Evolutionary conservation across 306 rosid genomes (phyloP), one percentile per base, ranked within the genome.

Genomic region (Cicer yamashitae): DNA sequence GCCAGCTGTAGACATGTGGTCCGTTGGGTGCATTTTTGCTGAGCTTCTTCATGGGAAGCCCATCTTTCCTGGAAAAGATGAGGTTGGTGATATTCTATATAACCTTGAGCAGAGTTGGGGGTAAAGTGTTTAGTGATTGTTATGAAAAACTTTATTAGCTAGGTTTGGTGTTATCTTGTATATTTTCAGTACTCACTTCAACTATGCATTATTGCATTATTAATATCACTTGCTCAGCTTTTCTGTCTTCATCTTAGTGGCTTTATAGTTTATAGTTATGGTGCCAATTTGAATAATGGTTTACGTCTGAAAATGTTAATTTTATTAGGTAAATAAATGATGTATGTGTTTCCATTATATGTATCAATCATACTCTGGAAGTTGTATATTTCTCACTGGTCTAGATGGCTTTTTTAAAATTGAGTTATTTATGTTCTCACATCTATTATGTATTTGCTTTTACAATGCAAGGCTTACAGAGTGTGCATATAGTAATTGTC

Each of bases 1-100:
- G 46, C 91, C 92, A 20, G 92, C 96, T 50, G 89, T 90, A 73
- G 96, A 90, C 50, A 85, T 90, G 92, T 90, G 96, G 96, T 90
- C 96, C 47, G 96, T 88, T 56, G 96, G 96, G 78, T 88, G 96
- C 73, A 90, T 88, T 77, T 90, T 90, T 67, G 96, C 89, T 7
- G 96, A 90, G 82, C 96, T 90, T 75, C 85, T 90, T 54, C 81
- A 88, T 52, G 96, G 92, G 71, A 85, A 85, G 67, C 91, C 92
- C 50, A 88, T 90, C 65, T 80, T 90, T 67, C 91, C 90, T 65
- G 96, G 96, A 71, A 90, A 86, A 86, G 88, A 82, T 40, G 96
- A 90, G 89, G 96, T 90, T 40, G 66, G 83, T 60, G 20, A 52
- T 75, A 41, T 58, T 64, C 8, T 61, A n/a, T 47, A 51, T 66